Percentiles rank a stretch among this genome's conserved stretches.
Conservation (phyloP, 2,329 filamentous ascomycete species). For the Verticillium tricorpus region DNA sequence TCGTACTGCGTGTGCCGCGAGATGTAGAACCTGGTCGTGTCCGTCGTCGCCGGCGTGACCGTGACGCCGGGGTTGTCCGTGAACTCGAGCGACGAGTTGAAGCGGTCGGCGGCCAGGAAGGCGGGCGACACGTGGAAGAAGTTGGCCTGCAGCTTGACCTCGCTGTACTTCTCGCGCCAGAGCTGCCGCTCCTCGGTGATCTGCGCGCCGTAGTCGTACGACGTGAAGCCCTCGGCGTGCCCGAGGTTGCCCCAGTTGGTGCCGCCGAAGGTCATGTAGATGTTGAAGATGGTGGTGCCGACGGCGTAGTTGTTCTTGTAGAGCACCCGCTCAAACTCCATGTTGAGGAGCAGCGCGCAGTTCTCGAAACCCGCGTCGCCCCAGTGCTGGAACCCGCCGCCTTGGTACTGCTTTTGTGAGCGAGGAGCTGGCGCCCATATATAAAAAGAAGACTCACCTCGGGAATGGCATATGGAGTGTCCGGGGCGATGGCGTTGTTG, state of each 20-base stretch:
- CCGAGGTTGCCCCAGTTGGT: constrained; percentile 83
- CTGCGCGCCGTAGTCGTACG: constrained; percentile 48
- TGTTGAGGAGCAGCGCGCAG: constrained; percentile 61
- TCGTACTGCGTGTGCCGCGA: constrained; percentile 63
- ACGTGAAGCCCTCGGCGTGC: constrained; percentile 60
- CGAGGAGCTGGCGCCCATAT: constrained; percentile 8
- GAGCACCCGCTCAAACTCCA: constrained; percentile 74
- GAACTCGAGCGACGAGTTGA: background rate
- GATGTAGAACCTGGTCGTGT: constrained; percentile 58
- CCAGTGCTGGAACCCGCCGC: constrained; percentile 69
- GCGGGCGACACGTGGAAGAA: constrained; percentile 69
- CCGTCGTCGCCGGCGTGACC: constrained; percentile 54
- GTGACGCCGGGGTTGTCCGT: constrained; percentile 43
- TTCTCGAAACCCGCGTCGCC: constrained; percentile 66
- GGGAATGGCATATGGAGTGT: constrained; percentile 56
- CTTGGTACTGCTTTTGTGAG: constrained; percentile 53
- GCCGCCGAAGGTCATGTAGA: constrained; percentile 77
- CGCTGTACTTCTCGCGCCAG: constrained; percentile 70
- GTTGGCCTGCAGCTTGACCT: constrained; percentile 71
- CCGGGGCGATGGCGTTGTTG: constrained; percentile 57
- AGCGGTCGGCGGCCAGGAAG: constrained; percentile 51
- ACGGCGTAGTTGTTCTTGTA: constrained; percentile 71
- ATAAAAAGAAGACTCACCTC: constrained; percentile 35
- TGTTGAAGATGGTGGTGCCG: constrained; percentile 62
- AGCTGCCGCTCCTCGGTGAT: constrained; percentile 68